These are phyloP conservation scores for Oryza rufipogon DNA, from an alignment of 176 grass and related monocot species.

Conservation along the genomic window DNA sequence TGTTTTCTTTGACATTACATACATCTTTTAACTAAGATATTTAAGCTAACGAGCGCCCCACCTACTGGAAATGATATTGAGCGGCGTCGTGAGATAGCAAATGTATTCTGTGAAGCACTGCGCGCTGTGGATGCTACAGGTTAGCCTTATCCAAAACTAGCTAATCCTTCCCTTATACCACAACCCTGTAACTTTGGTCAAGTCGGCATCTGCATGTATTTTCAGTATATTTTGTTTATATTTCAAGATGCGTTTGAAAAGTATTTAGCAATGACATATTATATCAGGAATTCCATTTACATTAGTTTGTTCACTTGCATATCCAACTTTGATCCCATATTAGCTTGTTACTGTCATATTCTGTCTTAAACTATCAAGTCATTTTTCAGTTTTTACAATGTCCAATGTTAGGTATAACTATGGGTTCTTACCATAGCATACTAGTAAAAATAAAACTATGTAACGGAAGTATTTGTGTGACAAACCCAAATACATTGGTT, in stretches of 20 bases:
- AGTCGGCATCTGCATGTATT: slow-evolving; percentile 1
- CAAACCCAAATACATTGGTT: background rate
- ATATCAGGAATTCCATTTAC: slow-evolving; percentile 14
- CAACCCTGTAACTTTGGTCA: slow-evolving; percentile 10
- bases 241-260: slow-evolving; percentile 21
- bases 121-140: slow-evolving; percentile 95
- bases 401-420: background rate
- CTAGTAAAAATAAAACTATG: background rate
- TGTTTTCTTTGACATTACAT: slow-evolving; percentile 80
- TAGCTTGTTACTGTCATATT: slow-evolving; percentile 10
- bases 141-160: slow-evolving; percentile 41
- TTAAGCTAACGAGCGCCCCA: slow-evolving; percentile 64
- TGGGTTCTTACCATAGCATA: background rate
- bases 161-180: slow-evolving; percentile 5
- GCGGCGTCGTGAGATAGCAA: slow-evolving; percentile 64
- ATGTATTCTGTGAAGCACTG: slow-evolving; percentile 92
- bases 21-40: slow-evolving; percentile 97
- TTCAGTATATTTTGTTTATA: slow-evolving; percentile 17
- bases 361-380: background rate
- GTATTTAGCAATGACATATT: background rate
- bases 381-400: background rate
- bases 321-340: background rate
- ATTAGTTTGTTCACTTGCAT: slow-evolving; percentile 27
- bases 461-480: background rate
- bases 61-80: slow-evolving; percentile 61